A percentile compares a stretch with the other conserved stretches of the same genome.
Conservation (phyloP, 1,284 basidiomycete species). For the Tylopilus sp. region DNA sequence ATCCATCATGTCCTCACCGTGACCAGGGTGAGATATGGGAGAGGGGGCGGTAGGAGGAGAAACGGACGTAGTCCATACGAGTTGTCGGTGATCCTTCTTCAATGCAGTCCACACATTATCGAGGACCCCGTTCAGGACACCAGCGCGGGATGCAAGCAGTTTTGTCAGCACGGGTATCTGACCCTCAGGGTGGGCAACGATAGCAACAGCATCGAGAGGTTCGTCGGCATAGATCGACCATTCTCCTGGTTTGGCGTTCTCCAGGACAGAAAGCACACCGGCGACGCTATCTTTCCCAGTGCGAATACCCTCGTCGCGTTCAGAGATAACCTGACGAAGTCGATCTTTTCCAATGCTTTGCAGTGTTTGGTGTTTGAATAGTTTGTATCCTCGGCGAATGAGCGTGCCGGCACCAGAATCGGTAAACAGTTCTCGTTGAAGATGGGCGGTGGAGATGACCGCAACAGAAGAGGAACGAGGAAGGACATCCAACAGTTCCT, state of each 20-base stretch:
- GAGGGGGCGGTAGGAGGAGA: slow-evolving; percentile 16
- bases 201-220: slow-evolving; percentile 91
- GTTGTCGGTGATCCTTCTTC: slow-evolving; percentile 89
- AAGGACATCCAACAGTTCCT: slow-evolving; percentile 97
- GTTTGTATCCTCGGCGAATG: slow-evolving; percentile 96
- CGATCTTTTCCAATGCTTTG: slow-evolving; percentile 89
- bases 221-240: slow-evolving; percentile 99
- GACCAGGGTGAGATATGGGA: slow-evolving; percentile 12
- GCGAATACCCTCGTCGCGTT: slow-evolving; percentile 91
- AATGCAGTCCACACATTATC: slow-evolving; percentile 98
- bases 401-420: slow-evolving; percentile 97
- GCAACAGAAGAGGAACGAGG: slow-evolving; percentile 98
- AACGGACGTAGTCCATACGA: slow-evolving; percentile 96
- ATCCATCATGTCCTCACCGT: slow-evolving; percentile 81
- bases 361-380: slow-evolving; percentile 85
- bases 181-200: slow-evolving; percentile 89
- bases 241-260: slow-evolving; percentile 56
- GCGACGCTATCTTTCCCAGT: slow-evolving; percentile 86
- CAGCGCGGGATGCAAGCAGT: slow-evolving; percentile 84
- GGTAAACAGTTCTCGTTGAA: slow-evolving; percentile 99
- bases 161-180: slow-evolving; percentile 93
- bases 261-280: slow-evolving; percentile 82
- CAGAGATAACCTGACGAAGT: slow-evolving; percentile 89
- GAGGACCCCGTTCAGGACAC: slow-evolving; percentile 90
- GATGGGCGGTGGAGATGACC: slow-evolving; percentile 90